Conservation (phyloP, 495 filamentous ascomycete species). For the Lasiosphaeris hirsuta region DNA sequence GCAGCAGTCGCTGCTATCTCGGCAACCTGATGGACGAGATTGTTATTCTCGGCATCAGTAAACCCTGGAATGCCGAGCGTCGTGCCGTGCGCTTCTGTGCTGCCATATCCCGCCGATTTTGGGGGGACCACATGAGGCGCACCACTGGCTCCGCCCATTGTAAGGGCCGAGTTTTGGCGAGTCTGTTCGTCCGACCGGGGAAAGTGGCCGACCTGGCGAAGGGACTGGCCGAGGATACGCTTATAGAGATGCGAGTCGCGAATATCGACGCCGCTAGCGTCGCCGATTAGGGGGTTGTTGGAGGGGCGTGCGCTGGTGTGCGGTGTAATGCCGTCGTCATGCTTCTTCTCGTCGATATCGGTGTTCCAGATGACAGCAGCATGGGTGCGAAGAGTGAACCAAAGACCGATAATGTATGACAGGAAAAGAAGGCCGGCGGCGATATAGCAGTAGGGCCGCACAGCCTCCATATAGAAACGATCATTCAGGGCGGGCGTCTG, state of each 20-base stretch:
- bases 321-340: slow-evolving; percentile 39
- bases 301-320: slow-evolving; percentile 42
- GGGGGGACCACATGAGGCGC: slow-evolving; percentile 72
- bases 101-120: slow-evolving; percentile 47
- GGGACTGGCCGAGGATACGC: slow-evolving; percentile 83
- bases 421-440: slow-evolving; percentile 82
- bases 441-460: slow-evolving; percentile 89
- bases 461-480: slow-evolving; percentile 81
- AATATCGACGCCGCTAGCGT: slow-evolving; percentile 51
- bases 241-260: slow-evolving; percentile 89
- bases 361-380: slow-evolving; percentile 95
- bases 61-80: slow-evolving; percentile 62
- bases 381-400: slow-evolving; percentile 95
- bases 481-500: slow-evolving; percentile 83
- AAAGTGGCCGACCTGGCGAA: slow-evolving; percentile 70
- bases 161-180: slow-evolving; percentile 40
- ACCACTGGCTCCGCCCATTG: slow-evolving; percentile 33
- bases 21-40: slow-evolving; percentile 75
- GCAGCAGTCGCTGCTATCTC: slow-evolving; percentile 92
- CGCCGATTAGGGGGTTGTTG: slow-evolving; percentile 32
- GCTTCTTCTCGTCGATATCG: slow-evolving; percentile 80
- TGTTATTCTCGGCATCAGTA: slow-evolving; percentile 73
- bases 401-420: slow-evolving; percentile 88
- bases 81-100: slow-evolving; percentile 31
- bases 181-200: slow-evolving; percentile 45